A percentile compares a stretch with the other conserved stretches of the same genome.
Evolutionary conservation across 1,284 basidiomycete species (phyloP).

Genomic region (Irpex rosettiformis): DNA sequence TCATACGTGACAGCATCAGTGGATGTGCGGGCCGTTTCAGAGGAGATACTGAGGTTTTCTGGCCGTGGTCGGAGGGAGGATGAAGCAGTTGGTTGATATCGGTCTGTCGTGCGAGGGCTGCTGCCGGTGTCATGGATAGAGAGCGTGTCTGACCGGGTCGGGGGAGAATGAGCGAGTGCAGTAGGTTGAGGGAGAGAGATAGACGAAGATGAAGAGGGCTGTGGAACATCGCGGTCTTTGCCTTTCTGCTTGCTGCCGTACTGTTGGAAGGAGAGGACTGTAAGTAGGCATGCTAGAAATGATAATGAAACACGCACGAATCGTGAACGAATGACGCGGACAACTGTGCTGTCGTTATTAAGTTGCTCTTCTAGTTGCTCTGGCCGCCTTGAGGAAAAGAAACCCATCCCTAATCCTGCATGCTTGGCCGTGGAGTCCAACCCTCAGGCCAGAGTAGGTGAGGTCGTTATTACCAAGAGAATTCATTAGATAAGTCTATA

Average conservation of each 20-base stretch:
- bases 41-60: constrained; percentile 15
- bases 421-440: constrained; percentile 17
- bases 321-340: constrained; percentile 67
- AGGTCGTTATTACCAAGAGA: neutral
- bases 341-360: constrained; percentile 43
- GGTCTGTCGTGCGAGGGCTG: constrained; percentile 8
- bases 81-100: constrained; percentile 14
- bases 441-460: neutral
- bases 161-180: constrained; percentile 14
- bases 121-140: constrained; percentile 12
- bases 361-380: constrained; percentile 25
- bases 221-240: constrained; percentile 47
- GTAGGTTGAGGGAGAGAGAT: constrained; percentile 32
- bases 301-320: constrained; percentile 50
- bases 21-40: constrained; percentile 31
- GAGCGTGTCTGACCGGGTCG: constrained; percentile 8
- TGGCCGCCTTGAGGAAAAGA: constrained; percentile 39
- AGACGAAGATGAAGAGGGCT: constrained; percentile 28
- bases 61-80: constrained; percentile 19
- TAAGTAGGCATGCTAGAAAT: constrained; percentile 12
- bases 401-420: constrained; percentile 35
- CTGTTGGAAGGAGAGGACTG: constrained; percentile 31
- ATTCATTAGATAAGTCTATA: neutral
- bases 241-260: constrained; percentile 60
- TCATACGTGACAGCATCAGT: constrained; percentile 69